Evolutionary conservation across 1,284 basidiomycete genomes (phyloP).

Genomic region (Xerocomus nothofagi): DNA sequence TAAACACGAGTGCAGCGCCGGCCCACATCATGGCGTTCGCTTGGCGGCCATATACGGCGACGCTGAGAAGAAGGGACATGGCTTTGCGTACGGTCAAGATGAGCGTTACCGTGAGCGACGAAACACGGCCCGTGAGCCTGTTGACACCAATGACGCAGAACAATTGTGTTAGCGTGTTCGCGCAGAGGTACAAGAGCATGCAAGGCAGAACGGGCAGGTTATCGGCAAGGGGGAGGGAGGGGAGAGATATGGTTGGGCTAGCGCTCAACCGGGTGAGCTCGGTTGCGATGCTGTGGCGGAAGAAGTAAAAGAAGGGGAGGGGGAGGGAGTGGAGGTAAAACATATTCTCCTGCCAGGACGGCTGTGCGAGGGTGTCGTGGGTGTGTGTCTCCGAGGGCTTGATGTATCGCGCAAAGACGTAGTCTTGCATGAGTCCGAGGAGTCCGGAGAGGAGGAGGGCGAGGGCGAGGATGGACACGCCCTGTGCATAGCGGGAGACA

Average conservation of each 20-base stretch:
- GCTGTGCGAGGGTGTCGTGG: slow-evolving; percentile 23
- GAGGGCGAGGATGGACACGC: slow-evolving; percentile 71
- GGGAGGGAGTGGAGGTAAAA: slow-evolving; percentile 84
- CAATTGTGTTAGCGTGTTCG: slow-evolving; percentile 86
- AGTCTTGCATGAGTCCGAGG: slow-evolving; percentile 86
- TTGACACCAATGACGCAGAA: slow-evolving; percentile 92
- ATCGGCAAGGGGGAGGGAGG: slow-evolving; percentile 19
- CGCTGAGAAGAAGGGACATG: slow-evolving; percentile 76
- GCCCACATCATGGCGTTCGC: slow-evolving; percentile 52
- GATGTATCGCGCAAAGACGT: slow-evolving; percentile 71
- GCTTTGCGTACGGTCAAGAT: slow-evolving; percentile 91
- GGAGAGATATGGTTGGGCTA: slow-evolving; percentile 39
- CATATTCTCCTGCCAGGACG: slow-evolving; percentile 85
- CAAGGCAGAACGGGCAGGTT: slow-evolving; percentile 49
- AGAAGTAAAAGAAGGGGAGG: slow-evolving; percentile 69
- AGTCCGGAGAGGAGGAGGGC: slow-evolving; percentile 82
- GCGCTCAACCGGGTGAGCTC: slow-evolving; percentile 50
- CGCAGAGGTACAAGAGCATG: slow-evolving; percentile 63
- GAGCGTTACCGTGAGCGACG: slow-evolving; percentile 83
- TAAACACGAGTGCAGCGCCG: slow-evolving; percentile 67
- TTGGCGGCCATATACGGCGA: slow-evolving; percentile 43
- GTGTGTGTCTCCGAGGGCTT: slow-evolving; percentile 20
- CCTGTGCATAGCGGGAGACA: slow-evolving; percentile 58
- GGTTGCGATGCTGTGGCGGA: slow-evolving; percentile 49
- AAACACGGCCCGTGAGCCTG: slow-evolving; percentile 77